A percentile compares a stretch with the other conserved stretches of the same genome.
phyloP scores from a whole-genome alignment of 1,139 yeast species.

The Magnusiomyces sp. region DNA sequence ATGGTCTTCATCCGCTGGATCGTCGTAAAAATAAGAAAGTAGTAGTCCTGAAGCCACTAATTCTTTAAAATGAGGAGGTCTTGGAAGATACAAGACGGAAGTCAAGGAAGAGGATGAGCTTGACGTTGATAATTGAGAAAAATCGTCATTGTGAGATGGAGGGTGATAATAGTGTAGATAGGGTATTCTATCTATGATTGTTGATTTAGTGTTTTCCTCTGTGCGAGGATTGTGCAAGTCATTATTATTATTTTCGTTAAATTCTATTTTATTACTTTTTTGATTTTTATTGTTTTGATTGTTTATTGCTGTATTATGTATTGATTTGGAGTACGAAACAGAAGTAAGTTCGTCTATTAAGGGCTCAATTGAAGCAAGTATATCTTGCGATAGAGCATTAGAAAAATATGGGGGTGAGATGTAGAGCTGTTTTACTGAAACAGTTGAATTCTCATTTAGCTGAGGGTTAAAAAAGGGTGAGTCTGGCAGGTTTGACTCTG shows the following conservation, averaged over 20 bases:
- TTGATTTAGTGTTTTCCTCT: too few relatives aligned
- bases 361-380: constrained; percentile 9
- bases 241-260: background rate
- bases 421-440: constrained; percentile 31
- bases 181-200: constrained; percentile 5
- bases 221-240: too few relatives aligned
- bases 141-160: background rate
- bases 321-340: background rate
- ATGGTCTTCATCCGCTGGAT: constrained; percentile 11
- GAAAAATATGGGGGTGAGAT: constrained; percentile 25
- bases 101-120: constrained; percentile 3
- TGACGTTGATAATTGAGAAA: background rate
- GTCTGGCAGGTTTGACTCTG: constrained; percentile 2
- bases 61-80: constrained; percentile 7
- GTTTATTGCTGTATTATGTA: background rate
- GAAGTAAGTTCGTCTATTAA: constrained; percentile 13
- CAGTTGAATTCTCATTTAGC: constrained; percentile 14
- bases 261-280: background rate
- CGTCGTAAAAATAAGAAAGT: constrained; percentile 18
- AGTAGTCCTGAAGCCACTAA: constrained; percentile 17
- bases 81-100: constrained; percentile 8
- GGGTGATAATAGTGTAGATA: constrained; percentile 11
- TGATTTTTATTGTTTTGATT: background rate
- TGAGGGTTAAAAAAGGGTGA: constrained; percentile 1
- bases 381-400: constrained; percentile 5